Base-by-base conservation (phyloP, 2,329 filamentous ascomycete genomes). In the Aureobasidium sp. region DNA sequence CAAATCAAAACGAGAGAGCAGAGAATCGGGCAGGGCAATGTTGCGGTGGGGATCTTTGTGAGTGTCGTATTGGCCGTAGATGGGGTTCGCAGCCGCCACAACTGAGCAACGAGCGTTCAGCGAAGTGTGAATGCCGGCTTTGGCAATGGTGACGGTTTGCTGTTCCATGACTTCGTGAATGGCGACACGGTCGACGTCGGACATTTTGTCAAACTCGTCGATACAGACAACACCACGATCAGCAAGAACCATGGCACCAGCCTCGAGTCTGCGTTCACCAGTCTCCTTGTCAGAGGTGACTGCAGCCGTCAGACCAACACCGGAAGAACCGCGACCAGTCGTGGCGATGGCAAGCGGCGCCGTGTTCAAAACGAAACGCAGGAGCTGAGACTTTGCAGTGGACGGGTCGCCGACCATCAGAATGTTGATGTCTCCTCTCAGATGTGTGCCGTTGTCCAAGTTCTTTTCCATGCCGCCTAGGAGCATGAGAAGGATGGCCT, bases 141-240 rank as follows among this genome's bases (percentile, higher is more conserved):
- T 99, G 58, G 94, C 94, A 70, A 99, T 99, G 15, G 94, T 99
- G 64, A 99, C 94, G 0, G 94, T 99, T 77, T 99, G 94, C 78
- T 99, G 94, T 77, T 99, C 94, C 94, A 99, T 99, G 67, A 99
- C 94, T 89, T 99, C 94, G 84, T 99, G 94, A 69, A 99, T 99
- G 51, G 94, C 94, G 4, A 99, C 94, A 73, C 94, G 87, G 76
- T 99, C 94, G 63, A 97, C 88, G 72, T 99, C 94, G 62, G 91
- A 97, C 94, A 99, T 99, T 76, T 99, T 99, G 79, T 99, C 94
- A 68, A 99, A 99, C 72, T 99, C 94, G 73, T 99, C 94, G 67
- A 99, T 99, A 79, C 94, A 99, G 37, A 99, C 94, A 12, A 99
- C 93, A 68, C 94, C 94, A 65, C 94, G 88, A 74, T 99, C 94